Base-by-base conservation (phyloP, 345 rosid species). In the Zanthoxylum bungeanum region DNA sequence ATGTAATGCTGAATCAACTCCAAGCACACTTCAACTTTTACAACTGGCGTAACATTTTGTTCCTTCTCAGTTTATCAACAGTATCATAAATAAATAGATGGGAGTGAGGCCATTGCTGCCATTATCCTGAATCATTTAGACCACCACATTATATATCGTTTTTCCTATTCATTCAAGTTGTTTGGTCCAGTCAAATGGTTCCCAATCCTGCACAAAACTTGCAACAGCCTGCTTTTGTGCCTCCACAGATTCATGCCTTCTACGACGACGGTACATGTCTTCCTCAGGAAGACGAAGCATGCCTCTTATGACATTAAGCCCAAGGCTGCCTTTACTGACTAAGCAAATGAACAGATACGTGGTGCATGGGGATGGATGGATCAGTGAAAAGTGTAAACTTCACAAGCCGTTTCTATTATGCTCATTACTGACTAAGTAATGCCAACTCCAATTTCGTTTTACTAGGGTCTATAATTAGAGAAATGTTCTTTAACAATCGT, bases 291-390 rank as follows among this genome's bases (percentile, higher is more conserved):
- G 73, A 22, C 70, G 79, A 3, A 92, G 79, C 98, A 94, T 94
- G 42, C 97, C 97, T 79, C 97, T 89, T 30, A 94, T 89, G 4
- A 94, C 97, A 73, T 94, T 86, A 53, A 90, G 83, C 30, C 99
- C 99, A 17, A 92, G 83, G 82, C 84, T 88, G 76, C 86, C 86
- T 14, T 89, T 91, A 69, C n/a, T n/a, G 91, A 92, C 77, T 89
- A 5, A 16, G 37, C 17, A 52, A 37, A 52, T 19, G 7, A 57
- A 46, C 21, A 30, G 5, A 57, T n/a, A n/a, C n/a, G n/a, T n/a
- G 31, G 4, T 7, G 27, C 47, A 40, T 40, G 44, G 9, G 44
- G 47, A 14, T 16, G 11, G 24, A 2, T 50, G 12, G 12, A 39
- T 47, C 22, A 3, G 21, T 47, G 8, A 21, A 25, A 51, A 51